phyloP scores from a whole-genome alignment of 257 asterid species.

The Fraxinus excelsior region DNA sequence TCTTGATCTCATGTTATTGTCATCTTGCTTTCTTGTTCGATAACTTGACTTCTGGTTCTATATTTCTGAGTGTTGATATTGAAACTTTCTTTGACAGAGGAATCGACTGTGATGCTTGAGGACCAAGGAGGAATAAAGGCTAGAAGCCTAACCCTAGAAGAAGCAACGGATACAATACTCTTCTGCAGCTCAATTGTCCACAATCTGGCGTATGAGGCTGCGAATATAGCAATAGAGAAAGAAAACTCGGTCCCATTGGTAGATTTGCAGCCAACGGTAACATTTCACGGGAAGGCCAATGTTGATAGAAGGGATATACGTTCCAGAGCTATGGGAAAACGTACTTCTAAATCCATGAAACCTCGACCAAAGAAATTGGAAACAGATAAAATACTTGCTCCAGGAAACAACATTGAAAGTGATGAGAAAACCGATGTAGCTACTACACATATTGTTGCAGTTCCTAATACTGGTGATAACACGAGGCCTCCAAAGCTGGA shows the following conservation, averaged over 20 bases:
- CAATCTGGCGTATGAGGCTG: slow-evolving; percentile 83
- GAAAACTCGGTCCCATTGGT: slow-evolving; percentile 47
- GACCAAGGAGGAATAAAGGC: slow-evolving; percentile 43
- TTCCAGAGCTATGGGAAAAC: slow-evolving; percentile 51
- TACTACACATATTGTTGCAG: slow-evolving; percentile 48
- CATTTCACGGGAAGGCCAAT: slow-evolving; percentile 49
- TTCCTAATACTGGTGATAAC: slow-evolving; percentile 53
- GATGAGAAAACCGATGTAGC: slow-evolving; percentile 34
- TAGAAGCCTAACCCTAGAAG: slow-evolving; percentile 82
- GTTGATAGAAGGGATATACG: slow-evolving; percentile 57
- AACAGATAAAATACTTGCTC: slow-evolving; percentile 45
- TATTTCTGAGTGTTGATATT: background rate
- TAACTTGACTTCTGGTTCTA: background rate
- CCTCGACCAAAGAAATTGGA: slow-evolving; percentile 55
- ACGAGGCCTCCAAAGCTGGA: slow-evolving; percentile 80
- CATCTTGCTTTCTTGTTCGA: background rate
- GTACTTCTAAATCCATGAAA: slow-evolving; percentile 60
- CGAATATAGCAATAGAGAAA: slow-evolving; percentile 71
- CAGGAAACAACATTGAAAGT: slow-evolving; percentile 29
- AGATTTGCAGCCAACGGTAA: slow-evolving; percentile 45
- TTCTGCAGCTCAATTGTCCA: slow-evolving; percentile 97
- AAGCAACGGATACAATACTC: slow-evolving; percentile 93
- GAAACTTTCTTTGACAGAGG: slow-evolving; percentile 51
- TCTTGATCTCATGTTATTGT: background rate
- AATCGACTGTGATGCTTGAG: slow-evolving; percentile 59